phyloP scores from a whole-genome alignment of 306 rosid genomes.

The Boehmeria nivea region DNA sequence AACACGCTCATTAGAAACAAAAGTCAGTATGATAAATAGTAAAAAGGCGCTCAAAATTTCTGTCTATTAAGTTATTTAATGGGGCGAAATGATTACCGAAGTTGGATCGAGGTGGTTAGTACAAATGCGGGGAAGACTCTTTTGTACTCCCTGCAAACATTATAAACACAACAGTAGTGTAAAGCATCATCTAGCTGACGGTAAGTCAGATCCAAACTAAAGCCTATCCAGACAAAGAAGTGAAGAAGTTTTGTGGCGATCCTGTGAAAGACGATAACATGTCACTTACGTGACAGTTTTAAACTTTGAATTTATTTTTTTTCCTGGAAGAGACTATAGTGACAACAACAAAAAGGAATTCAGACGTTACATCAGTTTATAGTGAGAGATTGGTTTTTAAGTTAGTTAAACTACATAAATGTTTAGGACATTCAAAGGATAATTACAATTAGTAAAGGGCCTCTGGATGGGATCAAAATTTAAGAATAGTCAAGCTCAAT shows the following conservation, averaged over 20 bases:
- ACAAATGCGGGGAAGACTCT: slow-evolving; percentile 64
- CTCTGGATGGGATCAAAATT: not conserved
- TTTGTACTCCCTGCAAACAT: slow-evolving; percentile 52
- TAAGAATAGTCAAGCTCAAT: not conserved
- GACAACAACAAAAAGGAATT: too few species aligned
- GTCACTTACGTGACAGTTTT: too few species aligned
- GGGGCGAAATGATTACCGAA: slow-evolving; percentile 41
- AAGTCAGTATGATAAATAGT: slow-evolving; percentile 20
- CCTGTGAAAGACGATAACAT: too few species aligned
- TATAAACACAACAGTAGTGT: slow-evolving; percentile 2
- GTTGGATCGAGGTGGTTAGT: slow-evolving; percentile 72
- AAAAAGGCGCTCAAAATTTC: slow-evolving; percentile 1
- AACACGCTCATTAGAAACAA: not conserved
- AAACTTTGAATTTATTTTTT: too few species aligned
- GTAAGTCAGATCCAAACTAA: not conserved
- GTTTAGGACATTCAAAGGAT: not conserved
- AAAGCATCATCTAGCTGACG: too few species aligned
- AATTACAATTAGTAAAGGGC: not conserved
- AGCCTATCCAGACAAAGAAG: too few species aligned
- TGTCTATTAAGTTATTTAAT: slow-evolving; percentile 6
- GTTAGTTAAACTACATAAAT: not conserved
- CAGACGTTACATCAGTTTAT: too few species aligned
- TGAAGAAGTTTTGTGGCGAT: too few species aligned
- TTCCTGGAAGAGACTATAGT: too few species aligned
- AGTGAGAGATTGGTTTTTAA: not conserved